Evolutionary conservation across 257 asterid species (phyloP).

Genomic region (Gynochthodes officinalis): DNA sequence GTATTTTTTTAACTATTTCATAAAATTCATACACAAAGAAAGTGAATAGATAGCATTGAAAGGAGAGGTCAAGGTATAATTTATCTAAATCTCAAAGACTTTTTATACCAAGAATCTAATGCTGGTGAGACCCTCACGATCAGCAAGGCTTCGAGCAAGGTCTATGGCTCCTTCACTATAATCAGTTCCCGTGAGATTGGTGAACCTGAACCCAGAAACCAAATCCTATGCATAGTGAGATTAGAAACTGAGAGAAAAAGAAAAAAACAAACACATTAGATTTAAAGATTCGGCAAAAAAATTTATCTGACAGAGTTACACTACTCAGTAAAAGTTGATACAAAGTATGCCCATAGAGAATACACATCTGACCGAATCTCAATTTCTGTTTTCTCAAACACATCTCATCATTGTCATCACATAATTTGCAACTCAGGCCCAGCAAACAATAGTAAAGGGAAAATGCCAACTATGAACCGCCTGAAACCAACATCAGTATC

Average conservation of each 20-base stretch:
- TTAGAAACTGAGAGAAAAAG: background rate
- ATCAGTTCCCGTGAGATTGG: constrained; percentile 95
- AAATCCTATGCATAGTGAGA: constrained; percentile 18
- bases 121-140: constrained; percentile 77
- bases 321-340: background rate
- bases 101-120: constrained; percentile 68
- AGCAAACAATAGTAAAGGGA: background rate
- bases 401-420: background rate
- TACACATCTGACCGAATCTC: background rate
- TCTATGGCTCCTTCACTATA: constrained; percentile 93
- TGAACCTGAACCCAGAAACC: constrained; percentile 57
- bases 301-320: background rate
- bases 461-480: background rate
- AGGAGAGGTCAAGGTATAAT: background rate
- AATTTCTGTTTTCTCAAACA: background rate
- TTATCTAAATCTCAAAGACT: constrained; percentile 14
- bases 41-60: constrained; percentile 2
- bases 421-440: background rate
- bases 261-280: constrained; percentile 1
- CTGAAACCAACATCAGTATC: background rate
- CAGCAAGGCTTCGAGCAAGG: constrained; percentile 80
- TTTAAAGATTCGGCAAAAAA: background rate
- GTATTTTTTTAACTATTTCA: background rate
- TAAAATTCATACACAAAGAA: background rate
- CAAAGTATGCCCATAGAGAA: background rate